A percentile compares a stretch with the other conserved stretches of the same genome.
These are phyloP conservation scores for Scheffersomyces cryptocercus DNA, from an alignment of 1,139 yeast genomes.

Conservation along the genomic window DNA sequence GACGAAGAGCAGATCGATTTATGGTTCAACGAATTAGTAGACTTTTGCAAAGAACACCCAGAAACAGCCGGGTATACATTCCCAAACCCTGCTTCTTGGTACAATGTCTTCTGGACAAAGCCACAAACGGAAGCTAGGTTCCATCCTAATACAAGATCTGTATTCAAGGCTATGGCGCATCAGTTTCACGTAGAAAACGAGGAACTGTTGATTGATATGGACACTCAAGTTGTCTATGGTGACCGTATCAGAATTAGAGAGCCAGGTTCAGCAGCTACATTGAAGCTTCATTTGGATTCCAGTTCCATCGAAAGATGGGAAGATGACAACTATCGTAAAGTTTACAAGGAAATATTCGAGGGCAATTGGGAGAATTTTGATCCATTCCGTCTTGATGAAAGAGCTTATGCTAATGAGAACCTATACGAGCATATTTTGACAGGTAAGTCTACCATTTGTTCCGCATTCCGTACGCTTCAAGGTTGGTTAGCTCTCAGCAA, in stretches of 20 bases:
- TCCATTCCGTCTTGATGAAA: constrained; percentile 39
- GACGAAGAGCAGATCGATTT: constrained; percentile 13
- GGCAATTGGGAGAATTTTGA: constrained; percentile 52
- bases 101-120: constrained; percentile 43
- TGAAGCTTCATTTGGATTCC: constrained; percentile 47
- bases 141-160: constrained; percentile 34
- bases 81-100: constrained; percentile 33
- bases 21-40: constrained; percentile 20
- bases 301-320: constrained; percentile 52
- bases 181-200: constrained; percentile 34
- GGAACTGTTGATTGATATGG: constrained; percentile 25
- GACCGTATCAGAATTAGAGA: constrained; percentile 42
- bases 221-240: constrained; percentile 36
- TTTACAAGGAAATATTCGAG: constrained; percentile 39
- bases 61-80: constrained; percentile 29
- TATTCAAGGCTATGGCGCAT: constrained; percentile 30
- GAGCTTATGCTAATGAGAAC: constrained; percentile 36
- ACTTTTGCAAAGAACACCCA: constrained; percentile 25
- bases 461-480: constrained; percentile 46
- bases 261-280: constrained; percentile 38
- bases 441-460: constrained; percentile 32
- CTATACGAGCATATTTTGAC: constrained; percentile 24
- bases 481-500: constrained; percentile 49
- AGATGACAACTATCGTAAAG: constrained; percentile 37
- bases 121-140: constrained; percentile 44